phyloP scores from a whole-genome alignment of 148 eudicot genomes.

The Rhododendron mucronatum region DNA sequence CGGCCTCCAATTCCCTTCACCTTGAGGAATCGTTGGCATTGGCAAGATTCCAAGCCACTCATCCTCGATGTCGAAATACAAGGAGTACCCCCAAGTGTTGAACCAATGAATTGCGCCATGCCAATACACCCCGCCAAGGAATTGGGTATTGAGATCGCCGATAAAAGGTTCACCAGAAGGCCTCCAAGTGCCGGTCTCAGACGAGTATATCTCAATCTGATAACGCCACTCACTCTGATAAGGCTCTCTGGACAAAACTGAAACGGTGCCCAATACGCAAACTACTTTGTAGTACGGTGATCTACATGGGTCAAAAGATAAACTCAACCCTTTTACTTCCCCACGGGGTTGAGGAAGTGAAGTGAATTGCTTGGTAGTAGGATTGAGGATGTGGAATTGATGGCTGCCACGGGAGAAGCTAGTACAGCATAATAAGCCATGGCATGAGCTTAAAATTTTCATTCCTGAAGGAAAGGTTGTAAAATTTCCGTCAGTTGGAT shows the following conservation, averaged over 20 bases:
- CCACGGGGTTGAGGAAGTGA: neutral
- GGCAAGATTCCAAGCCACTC: slow-evolving; percentile 13
- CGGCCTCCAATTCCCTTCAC: neutral
- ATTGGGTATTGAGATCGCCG: neutral
- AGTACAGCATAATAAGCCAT: slow-evolving; percentile 6
- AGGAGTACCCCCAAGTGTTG: neutral
- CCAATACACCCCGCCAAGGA: slow-evolving; percentile 14
- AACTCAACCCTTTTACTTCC: neutral
- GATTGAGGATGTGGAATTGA: slow-evolving; percentile 9
- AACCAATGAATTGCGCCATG: slow-evolving; percentile 22
- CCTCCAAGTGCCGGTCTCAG: slow-evolving; percentile 16
- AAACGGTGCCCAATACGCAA: neutral
- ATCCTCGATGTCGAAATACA: slow-evolving; percentile 19
- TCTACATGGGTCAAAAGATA: slow-evolving; percentile 11
- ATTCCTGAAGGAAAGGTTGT: neutral
- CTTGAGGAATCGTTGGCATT: neutral
- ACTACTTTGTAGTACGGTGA: slow-evolving; percentile 18
- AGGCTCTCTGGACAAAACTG: neutral
- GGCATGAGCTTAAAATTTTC: slow-evolving; percentile 8
- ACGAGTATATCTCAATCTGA: slow-evolving; percentile 16
- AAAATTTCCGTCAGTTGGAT: neutral
- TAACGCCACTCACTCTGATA: neutral
- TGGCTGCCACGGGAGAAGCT: neutral
- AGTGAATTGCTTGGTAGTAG: slow-evolving; percentile 13
- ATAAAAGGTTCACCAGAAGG: neutral